Base-by-base conservation (phyloP, 2,329 filamentous ascomycete species). In the Cladophialophora carrionii region DNA sequence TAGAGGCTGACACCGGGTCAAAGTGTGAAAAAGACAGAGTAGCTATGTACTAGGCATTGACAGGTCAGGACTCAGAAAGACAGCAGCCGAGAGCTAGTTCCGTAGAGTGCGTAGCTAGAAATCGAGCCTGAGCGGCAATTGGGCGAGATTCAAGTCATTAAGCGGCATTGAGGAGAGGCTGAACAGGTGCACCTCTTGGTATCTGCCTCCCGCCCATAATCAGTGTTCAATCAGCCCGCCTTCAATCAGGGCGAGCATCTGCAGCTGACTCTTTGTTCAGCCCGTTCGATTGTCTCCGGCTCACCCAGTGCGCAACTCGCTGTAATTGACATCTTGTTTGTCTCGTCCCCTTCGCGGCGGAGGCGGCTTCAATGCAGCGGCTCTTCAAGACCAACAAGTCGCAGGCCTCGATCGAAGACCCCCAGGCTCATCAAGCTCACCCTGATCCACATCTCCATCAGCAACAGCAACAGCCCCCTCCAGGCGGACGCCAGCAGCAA, bases 341-440 rank as follows among this genome's bases (percentile, higher is more conserved):
- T 55, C 34, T 61, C 54, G 32, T 49, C 58, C 64, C 37, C 43
- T 57, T 60, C 56, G 31, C 34, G 60, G 57, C 51, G 54, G 43
- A 52, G 46, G 55, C 49, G 57, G 57, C 52, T 65, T 70, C 68
- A 65, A 71, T 71, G 70, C 57, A 60, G 57, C 68, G 65, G 62
- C 64, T 72, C 37, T 72, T 72, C 68, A 71, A 69, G 57, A 65
- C 55, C 24, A 67, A 72, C 68, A 72, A 72, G 69, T 72, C 70
- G 68, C 70, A 72, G 67, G 69, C 67, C 61, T 72, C 71, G 55
- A 65, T 72, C 46, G 68, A 71, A 65, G 61, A 66, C 58, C 61
- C 43, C 48, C 63, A 58, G 58, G 51, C 26, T 65, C 63, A 32
- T 54, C 63, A 58, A 55, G 51, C 29, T 65, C 63, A 32, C 63